These are phyloP conservation scores for Sodiomyces alkalinus DNA, from an alignment of 2,329 filamentous ascomycete species.

Conservation along the genomic window DNA sequence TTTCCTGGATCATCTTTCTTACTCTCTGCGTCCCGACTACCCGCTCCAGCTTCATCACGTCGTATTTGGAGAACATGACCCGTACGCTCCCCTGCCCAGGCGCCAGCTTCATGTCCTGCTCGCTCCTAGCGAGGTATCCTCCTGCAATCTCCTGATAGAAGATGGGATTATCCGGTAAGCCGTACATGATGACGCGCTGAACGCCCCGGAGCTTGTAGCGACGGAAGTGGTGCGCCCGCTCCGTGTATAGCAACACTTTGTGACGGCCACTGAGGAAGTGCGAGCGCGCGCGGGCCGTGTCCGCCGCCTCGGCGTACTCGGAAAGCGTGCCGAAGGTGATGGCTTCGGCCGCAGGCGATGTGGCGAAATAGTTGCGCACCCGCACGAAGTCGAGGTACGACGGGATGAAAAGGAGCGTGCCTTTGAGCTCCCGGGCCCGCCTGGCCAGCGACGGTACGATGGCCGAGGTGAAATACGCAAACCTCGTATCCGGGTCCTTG, in stretches of 20 bases:
- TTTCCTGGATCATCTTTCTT: constrained; percentile 69
- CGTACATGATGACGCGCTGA: constrained; percentile 75
- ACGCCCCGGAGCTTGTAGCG: constrained; percentile 74
- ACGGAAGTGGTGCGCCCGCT: constrained; percentile 92
- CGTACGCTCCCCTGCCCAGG: constrained; percentile 43
- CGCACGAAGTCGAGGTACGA: constrained; percentile 93
- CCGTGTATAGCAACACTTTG: constrained; percentile 75
- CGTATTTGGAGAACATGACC: constrained; percentile 73
- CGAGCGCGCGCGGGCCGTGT: constrained; percentile 69
- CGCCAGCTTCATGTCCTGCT: constrained; percentile 37
- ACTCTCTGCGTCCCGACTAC: constrained; percentile 71
- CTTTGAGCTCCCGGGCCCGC: constrained; percentile 45
- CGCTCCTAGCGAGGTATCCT: constrained; percentile 46
- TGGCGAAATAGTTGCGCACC: constrained; percentile 82
- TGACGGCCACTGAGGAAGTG: constrained; percentile 79
- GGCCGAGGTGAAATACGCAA: constrained; percentile 77
- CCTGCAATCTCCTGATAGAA: constrained; percentile 69
- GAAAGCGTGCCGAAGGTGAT: constrained; percentile 68
- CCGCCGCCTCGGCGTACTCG: constrained; percentile 69
- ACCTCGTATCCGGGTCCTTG: constrained; percentile 72
- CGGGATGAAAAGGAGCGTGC: constrained; percentile 78
- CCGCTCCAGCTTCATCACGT: constrained; percentile 76
- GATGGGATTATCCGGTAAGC: constrained; percentile 70
- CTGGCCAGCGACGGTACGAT: constrained; percentile 63
- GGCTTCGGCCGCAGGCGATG: constrained; percentile 37